phyloP scores from a whole-genome alignment of 805 yeast genomes.

The Lachancea waltii region DNA sequence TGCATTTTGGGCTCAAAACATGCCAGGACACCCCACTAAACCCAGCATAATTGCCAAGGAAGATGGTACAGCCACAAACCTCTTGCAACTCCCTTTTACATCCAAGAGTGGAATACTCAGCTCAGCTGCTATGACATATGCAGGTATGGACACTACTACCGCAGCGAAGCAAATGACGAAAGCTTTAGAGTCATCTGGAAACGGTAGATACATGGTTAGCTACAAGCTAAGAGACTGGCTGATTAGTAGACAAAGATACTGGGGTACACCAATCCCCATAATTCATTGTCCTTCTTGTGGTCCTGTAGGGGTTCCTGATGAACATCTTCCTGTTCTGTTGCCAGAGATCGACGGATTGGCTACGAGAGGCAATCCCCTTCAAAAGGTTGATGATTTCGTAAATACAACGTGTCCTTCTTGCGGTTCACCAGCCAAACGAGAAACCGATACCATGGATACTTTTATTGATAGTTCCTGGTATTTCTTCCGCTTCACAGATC shows the following conservation, averaged over 20 bases:
- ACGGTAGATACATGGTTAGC: constrained; percentile 47
- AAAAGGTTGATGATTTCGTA: constrained; percentile 59
- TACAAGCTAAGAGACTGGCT: constrained; percentile 87
- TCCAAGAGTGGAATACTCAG: constrained; percentile 44
- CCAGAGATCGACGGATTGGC: constrained; percentile 51
- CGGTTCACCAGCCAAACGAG: constrained; percentile 65
- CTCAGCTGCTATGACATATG: constrained; percentile 40
- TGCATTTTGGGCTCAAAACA: constrained; percentile 69
- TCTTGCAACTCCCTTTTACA: constrained; percentile 34
- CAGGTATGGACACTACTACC: constrained; percentile 43
- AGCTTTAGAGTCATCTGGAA: constrained; percentile 32
- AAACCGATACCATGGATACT: constrained; percentile 98
- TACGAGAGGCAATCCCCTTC: constrained; percentile 61
- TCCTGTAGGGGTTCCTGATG: constrained; percentile 84
- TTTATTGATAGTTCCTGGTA: constrained; percentile 99
- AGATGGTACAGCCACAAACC: constrained; percentile 1
- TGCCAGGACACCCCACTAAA: constrained; percentile 38
- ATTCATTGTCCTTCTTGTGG: constrained; percentile 86
- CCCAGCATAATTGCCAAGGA: constrained; percentile 42
- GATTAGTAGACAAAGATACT: constrained; percentile 86
- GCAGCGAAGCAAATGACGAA: constrained; percentile 47
- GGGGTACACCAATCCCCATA: constrained; percentile 99
- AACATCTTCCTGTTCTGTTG: constrained; percentile 73
- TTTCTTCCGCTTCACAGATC: constrained; percentile 75
- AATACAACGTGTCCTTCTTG: constrained; percentile 79